These are phyloP conservation scores for Lotus japonicus DNA, from an alignment of 306 rosid species.

Conservation along the genomic window DNA sequence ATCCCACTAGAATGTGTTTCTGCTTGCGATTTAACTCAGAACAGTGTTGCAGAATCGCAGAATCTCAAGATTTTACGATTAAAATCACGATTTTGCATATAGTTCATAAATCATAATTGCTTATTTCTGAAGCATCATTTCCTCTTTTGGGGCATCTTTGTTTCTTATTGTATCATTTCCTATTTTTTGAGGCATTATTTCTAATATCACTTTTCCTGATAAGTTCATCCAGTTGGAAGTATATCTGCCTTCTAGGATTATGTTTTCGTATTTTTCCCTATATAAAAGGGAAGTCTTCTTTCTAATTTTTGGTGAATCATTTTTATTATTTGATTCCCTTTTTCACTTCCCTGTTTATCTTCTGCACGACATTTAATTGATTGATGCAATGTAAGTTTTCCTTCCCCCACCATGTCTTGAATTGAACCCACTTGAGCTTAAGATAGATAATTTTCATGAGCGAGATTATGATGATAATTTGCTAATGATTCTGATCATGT, in stretches of 20 bases:
- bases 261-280: not conserved
- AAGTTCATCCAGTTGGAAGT: conserved; percentile 2
- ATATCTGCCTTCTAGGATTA: not conserved
- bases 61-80: too few relatives aligned
- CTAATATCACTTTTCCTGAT: not conserved
- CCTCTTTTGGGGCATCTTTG: not conserved
- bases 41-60: too few relatives aligned
- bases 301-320: not conserved
- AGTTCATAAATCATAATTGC: not conserved
- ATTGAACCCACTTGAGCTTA: not conserved
- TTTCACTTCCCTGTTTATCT: not conserved
- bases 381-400: not conserved
- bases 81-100: too few relatives aligned
- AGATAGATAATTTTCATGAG: not conserved
- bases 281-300: conserved; percentile 8
- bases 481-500: not conserved
- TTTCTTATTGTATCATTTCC: not conserved
- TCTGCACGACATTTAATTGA: not conserved
- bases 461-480: not conserved
- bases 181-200: not conserved
- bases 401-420: not conserved
- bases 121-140: not conserved
- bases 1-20: too few relatives aligned
- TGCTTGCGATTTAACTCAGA: too few relatives aligned
- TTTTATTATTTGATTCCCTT: not conserved